Conservation (phyloP, 2,329 filamentous ascomycete species). For the Apiospora saccharicola region DNA sequence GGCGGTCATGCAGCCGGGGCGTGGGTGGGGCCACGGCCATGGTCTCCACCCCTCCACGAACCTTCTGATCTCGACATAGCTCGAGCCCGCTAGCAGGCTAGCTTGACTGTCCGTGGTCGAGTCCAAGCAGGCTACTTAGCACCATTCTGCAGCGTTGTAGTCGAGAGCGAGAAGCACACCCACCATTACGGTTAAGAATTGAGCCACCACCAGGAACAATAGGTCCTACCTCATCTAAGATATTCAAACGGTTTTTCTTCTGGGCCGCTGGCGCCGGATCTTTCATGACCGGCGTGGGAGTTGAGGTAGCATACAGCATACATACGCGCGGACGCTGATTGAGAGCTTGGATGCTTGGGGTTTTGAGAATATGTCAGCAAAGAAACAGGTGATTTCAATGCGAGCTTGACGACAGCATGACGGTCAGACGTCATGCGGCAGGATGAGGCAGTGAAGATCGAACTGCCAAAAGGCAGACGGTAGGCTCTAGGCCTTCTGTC, state of each 20-base stretch:
- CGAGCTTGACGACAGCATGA: slow-evolving; percentile 19
- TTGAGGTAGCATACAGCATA: neutral
- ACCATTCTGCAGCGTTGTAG: neutral
- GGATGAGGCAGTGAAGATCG: neutral
- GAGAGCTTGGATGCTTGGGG: neutral
- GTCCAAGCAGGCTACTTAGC: slow-evolving; percentile 5
- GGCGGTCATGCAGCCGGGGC: slow-evolving; percentile 14
- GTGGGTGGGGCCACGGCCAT: slow-evolving; percentile 6
- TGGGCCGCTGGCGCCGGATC: neutral
- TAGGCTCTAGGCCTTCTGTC: neutral
- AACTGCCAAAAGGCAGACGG: neutral
- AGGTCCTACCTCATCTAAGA: neutral
- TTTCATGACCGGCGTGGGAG: neutral
- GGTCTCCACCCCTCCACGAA: slow-evolving; percentile 18
- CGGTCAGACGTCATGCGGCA: slow-evolving; percentile 1
- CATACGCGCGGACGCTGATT: neutral
- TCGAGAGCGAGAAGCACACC: neutral
- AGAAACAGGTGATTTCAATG: neutral
- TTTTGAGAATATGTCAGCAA: neutral
- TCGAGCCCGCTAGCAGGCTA: neutral
- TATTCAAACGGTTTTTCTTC: neutral
- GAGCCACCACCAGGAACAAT: neutral
- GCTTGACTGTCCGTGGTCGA: slow-evolving; percentile 5
- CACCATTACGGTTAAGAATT: slow-evolving; percentile 10
- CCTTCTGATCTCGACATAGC: slow-evolving; percentile 11